phyloP scores from a whole-genome alignment of 306 rosid genomes.

The Sphenostylis stenocarpa region DNA sequence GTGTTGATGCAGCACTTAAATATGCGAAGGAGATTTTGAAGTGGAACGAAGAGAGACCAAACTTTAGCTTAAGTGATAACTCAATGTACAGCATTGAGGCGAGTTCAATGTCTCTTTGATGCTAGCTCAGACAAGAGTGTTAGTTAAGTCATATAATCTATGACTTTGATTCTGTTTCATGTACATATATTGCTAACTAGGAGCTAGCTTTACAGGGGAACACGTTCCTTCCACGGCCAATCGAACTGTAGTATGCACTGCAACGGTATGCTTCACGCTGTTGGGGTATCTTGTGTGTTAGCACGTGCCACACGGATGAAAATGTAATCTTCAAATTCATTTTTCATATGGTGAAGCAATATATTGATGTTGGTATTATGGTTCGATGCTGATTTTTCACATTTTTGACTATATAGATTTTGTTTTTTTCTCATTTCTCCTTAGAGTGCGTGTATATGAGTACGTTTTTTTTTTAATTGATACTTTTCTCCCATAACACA shows the following conservation, averaged over 20 bases:
- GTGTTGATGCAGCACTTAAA: slow-evolving; percentile 82
- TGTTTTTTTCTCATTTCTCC: neutral
- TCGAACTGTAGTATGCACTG: slow-evolving; percentile 29
- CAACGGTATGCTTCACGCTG: neutral
- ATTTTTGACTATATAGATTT: neutral
- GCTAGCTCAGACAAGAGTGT: slow-evolving; percentile 34
- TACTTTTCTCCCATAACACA: neutral
- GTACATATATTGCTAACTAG: slow-evolving; percentile 36
- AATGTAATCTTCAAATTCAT: slow-evolving; percentile 30
- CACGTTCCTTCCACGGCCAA: slow-evolving; percentile 16
- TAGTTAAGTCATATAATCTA: slow-evolving; percentile 21
- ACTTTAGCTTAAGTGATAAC: slow-evolving; percentile 80
- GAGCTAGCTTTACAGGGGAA: slow-evolving; percentile 34
- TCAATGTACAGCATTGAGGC: slow-evolving; percentile 74
- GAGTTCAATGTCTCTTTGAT: slow-evolving; percentile 63
- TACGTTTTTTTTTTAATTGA: neutral
- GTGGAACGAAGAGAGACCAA: slow-evolving; percentile 86
- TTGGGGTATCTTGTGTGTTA: neutral
- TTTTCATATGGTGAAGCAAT: slow-evolving; percentile 33
- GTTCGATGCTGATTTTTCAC: neutral
- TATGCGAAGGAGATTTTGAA: slow-evolving; percentile 85
- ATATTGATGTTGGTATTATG: slow-evolving; percentile 25
- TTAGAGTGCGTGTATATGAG: neutral
- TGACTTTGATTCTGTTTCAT: slow-evolving; percentile 27
- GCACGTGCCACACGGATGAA: slow-evolving; percentile 18